phyloP scores from a whole-genome alignment of 192 early-diverging fungal species.

The Allomyces arbusculus region DNA sequence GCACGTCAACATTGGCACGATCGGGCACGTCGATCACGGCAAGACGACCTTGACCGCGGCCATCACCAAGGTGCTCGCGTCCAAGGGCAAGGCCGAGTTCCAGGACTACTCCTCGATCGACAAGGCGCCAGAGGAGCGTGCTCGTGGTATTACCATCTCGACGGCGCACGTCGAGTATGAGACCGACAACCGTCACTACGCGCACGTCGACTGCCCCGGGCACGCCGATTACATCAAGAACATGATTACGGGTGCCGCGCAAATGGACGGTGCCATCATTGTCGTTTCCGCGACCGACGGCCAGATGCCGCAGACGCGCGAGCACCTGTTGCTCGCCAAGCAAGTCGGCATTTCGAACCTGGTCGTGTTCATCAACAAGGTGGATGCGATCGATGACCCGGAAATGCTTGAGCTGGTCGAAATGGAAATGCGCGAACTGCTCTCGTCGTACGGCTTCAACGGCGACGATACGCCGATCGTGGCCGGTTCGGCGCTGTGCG shows the following conservation, averaged over 20 bases:
- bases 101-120: slow-evolving; percentile 91
- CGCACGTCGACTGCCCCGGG: slow-evolving; percentile 93
- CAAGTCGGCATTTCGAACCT: slow-evolving; percentile 84
- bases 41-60: slow-evolving; percentile 97
- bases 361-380: slow-evolving; percentile 98
- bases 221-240: slow-evolving; percentile 99
- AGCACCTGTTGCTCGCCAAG: slow-evolving; percentile 87
- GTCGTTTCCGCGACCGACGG: slow-evolving; percentile 95
- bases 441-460: slow-evolving; percentile 75
- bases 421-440: slow-evolving; percentile 95
- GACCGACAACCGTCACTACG: slow-evolving; percentile 74
- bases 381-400: slow-evolving; percentile 83
- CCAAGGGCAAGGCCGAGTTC: slow-evolving; percentile 65
- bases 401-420: slow-evolving; percentile 98
- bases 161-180: slow-evolving; percentile 95
- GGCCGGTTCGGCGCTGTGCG: slow-evolving; percentile 83
- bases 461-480: slow-evolving; percentile 81
- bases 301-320: slow-evolving; percentile 96
- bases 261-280: slow-evolving; percentile 96
- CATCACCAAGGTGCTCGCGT: slow-evolving; percentile 85
- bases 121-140: slow-evolving; percentile 96
- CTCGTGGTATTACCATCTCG: slow-evolving; percentile 94
- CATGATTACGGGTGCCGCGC: slow-evolving; percentile 95
- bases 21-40: slow-evolving; percentile 98
- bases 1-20: slow-evolving; percentile 96